A percentile compares a stretch with the other conserved stretches of the same genome.
Evolutionary conservation across 202 grass and related monocot genomes (phyloP).

Genomic region (Bolboschoenoplectus hybrid): DNA sequence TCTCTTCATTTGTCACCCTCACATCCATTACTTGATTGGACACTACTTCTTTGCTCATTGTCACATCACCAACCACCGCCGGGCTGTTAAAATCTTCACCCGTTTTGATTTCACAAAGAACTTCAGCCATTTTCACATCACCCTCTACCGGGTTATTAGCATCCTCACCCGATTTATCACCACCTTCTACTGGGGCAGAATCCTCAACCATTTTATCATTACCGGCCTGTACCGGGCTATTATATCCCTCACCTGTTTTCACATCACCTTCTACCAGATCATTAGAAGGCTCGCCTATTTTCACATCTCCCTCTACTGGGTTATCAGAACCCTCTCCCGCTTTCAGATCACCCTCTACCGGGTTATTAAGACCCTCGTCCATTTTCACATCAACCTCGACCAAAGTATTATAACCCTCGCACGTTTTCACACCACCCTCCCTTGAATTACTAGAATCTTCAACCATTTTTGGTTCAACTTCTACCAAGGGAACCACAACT

Average conservation of each 20-base stretch:
- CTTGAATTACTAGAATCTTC: conserved; percentile 3
- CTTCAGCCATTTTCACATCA: not conserved
- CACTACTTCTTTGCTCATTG: not conserved
- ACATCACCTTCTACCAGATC: not conserved
- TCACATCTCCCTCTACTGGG: not conserved
- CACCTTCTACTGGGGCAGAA: not conserved
- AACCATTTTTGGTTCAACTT: conserved; percentile 12
- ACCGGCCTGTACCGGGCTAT: not conserved
- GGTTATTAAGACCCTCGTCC: not conserved
- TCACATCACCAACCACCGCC: not conserved
- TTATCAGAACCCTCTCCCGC: not conserved
- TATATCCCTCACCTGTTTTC: not conserved
- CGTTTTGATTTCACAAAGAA: not conserved
- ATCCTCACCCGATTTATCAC: not conserved
- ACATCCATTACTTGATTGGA: not conserved
- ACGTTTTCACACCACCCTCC: not conserved
- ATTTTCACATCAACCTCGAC: not conserved
- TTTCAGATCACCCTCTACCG: not conserved
- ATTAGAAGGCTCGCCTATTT: conserved; percentile 2
- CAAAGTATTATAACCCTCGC: not conserved
- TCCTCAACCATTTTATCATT: not conserved
- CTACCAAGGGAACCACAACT: not conserved
- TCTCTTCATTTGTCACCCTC: not conserved
- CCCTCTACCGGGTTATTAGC: not conserved
- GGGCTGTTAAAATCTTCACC: not conserved